Evolutionary conservation across 768 basidiomycete species (phyloP).

Genomic region (Pleurotus sapidus): DNA sequence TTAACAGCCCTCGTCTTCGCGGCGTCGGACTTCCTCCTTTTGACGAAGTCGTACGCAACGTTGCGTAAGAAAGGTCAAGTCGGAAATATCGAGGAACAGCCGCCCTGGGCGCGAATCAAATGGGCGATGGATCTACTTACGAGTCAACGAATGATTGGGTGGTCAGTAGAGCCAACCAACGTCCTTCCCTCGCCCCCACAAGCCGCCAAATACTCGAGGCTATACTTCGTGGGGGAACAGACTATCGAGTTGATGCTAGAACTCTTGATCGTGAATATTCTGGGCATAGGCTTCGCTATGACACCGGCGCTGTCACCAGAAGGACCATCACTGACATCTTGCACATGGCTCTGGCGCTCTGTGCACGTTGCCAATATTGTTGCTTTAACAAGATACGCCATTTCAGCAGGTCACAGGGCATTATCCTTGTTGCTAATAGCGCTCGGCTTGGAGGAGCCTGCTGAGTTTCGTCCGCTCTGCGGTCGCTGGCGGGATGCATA

Average conservation of each 20-base stretch:
- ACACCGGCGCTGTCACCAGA: conserved; percentile 15
- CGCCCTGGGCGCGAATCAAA: conserved; percentile 11
- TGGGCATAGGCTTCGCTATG: conserved; percentile 14
- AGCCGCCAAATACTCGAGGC: not conserved
- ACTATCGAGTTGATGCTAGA: conserved; percentile 11
- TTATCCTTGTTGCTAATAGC: conserved; percentile 22
- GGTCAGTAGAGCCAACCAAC: conserved; percentile 4
- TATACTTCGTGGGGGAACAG: conserved; percentile 10
- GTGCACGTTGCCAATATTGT: not conserved
- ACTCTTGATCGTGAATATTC: conserved; percentile 14
- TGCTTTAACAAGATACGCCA: not conserved
- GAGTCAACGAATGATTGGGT: conserved; percentile 17
- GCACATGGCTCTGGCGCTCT: conserved; percentile 6
- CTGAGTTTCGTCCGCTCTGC: conserved; percentile 37
- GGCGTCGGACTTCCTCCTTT: conserved; percentile 13
- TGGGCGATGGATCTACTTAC: conserved; percentile 14
- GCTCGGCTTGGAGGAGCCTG: conserved; percentile 23
- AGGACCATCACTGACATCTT: conserved; percentile 9
- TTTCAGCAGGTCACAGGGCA: not conserved
- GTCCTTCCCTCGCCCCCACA: conserved; percentile 2
- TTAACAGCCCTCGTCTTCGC: conserved; percentile 15
- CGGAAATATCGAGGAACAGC: conserved; percentile 4
- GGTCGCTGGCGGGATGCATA: conserved; percentile 29
- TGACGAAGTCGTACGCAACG: conserved; percentile 14
- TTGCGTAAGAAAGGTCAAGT: conserved; percentile 15